phyloP scores from a whole-genome alignment of 352 stramenopile species.

The Globisporangium nodosum region DNA sequence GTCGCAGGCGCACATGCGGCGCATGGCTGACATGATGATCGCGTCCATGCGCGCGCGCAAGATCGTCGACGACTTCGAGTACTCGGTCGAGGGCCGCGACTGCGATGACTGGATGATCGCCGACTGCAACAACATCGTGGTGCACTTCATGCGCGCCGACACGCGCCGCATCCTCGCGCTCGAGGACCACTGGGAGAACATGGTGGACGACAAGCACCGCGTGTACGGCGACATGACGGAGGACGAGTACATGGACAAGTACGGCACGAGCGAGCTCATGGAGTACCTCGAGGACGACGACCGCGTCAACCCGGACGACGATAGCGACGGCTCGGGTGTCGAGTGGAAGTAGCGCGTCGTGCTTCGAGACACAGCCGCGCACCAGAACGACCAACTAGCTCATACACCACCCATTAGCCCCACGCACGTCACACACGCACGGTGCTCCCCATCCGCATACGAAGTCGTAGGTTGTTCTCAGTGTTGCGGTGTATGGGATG shows the following conservation, averaged over 20 bases:
- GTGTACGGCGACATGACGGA: constrained; percentile 77
- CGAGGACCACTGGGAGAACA: constrained; percentile 81
- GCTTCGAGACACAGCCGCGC: background rate
- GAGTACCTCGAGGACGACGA: constrained; percentile 72
- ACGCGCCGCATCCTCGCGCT: constrained; percentile 69
- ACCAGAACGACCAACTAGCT: background rate
- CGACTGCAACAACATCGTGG: constrained; percentile 87
- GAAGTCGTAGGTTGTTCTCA: background rate
- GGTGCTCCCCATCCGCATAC: background rate
- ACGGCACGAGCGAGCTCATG: constrained; percentile 82
- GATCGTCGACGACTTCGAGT: constrained; percentile 71
- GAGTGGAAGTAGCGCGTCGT: constrained; percentile 49
- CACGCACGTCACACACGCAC: background rate
- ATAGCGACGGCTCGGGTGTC: constrained; percentile 28
- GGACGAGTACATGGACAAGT: constrained; percentile 87
- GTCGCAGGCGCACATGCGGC: constrained; percentile 81
- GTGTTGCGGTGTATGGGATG: background rate
- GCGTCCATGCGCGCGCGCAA: constrained; percentile 71
- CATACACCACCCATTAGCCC: background rate
- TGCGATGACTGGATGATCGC: constrained; percentile 92
- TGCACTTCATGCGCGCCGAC: constrained; percentile 82
- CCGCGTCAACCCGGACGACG: constrained; percentile 25
- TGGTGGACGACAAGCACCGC: constrained; percentile 78
- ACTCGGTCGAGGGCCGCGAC: constrained; percentile 81
- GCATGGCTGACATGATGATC: constrained; percentile 86